Conservation (phyloP, 177 flowering plant species). For the Vitis hybrid region DNA sequence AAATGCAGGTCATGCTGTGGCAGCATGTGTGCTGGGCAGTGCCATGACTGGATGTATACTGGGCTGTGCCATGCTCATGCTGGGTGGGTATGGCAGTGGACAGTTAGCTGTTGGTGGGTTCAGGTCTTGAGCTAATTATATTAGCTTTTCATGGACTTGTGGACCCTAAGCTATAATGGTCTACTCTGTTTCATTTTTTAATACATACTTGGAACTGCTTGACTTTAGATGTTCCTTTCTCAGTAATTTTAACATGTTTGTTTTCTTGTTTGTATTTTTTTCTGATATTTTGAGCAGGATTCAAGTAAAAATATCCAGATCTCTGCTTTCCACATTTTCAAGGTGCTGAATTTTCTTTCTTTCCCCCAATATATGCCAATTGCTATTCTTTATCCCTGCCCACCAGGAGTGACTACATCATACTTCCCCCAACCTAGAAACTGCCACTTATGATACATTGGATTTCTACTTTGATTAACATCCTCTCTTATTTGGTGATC, state of each 20-base stretch:
- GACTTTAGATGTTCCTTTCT: background rate
- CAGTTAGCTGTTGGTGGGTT: background rate
- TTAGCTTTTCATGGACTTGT: background rate
- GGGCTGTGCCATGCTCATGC: too few species aligned
- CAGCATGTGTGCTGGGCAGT: too few species aligned
- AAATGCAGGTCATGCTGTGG: too few species aligned
- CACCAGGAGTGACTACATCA: background rate
- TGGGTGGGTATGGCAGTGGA: too few species aligned
- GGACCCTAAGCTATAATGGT: background rate
- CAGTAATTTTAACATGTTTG: background rate
- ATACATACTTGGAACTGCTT: background rate
- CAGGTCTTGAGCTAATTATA: background rate
- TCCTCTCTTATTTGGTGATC: too few species aligned
- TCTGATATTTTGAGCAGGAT: constrained; percentile 51
- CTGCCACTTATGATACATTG: too few species aligned
- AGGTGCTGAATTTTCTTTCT: constrained; percentile 44
- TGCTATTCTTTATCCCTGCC: background rate
- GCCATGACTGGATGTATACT: too few species aligned
- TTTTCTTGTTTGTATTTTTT: background rate
- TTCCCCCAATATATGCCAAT: background rate
- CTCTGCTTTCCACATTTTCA: constrained; percentile 94
- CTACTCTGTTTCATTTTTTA: background rate
- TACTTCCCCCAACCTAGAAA: background rate
- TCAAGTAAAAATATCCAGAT: constrained; percentile 94
- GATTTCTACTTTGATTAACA: too few species aligned